These are phyloP conservation scores for Phytophthora kernoviae DNA, from an alignment of 352 stramenopile genomes.

Conservation along the genomic window DNA sequence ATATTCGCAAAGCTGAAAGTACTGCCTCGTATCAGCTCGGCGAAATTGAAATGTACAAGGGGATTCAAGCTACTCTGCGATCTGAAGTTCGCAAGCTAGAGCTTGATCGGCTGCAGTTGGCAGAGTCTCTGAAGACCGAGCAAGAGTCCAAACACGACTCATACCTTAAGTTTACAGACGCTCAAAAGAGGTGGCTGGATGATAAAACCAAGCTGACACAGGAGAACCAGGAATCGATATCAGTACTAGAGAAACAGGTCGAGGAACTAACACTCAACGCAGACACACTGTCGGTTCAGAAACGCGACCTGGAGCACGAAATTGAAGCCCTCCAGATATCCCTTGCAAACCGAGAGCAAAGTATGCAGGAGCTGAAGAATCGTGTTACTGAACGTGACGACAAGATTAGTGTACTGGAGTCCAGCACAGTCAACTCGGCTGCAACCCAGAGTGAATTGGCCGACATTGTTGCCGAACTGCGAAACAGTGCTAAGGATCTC, in stretches of 20 bases:
- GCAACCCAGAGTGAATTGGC: constrained; percentile 16
- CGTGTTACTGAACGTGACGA: constrained; percentile 20
- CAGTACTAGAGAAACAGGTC: constrained; percentile 24
- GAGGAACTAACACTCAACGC: constrained; percentile 14
- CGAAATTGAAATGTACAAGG: constrained; percentile 37
- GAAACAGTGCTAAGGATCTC: constrained; percentile 17
- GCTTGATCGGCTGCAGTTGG: constrained; percentile 29
- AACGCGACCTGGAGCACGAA: constrained; percentile 25
- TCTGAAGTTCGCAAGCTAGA: constrained; percentile 35
- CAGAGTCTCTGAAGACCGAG: constrained; percentile 32
- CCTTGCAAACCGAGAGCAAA: constrained; percentile 15
- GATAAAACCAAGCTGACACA: constrained; percentile 28
- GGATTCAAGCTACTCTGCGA: constrained; percentile 27
- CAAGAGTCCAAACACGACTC: constrained; percentile 33
- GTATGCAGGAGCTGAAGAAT: constrained; percentile 22
- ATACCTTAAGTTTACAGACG: constrained; percentile 22
- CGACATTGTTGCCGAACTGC: constrained; percentile 21
- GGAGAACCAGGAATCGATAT: constrained; percentile 17
- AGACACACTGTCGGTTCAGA: constrained; percentile 16
- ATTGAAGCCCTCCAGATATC: constrained; percentile 16
- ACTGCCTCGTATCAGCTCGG: constrained; percentile 11
- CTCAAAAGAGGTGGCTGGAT: constrained; percentile 19
- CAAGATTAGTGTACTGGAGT: constrained; percentile 22
- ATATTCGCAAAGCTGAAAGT: constrained; percentile 30
- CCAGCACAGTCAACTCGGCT: constrained; percentile 5